Conservation (phyloP, 2,329 filamentous ascomycete species). For the Fusarium pininemorale region DNA sequence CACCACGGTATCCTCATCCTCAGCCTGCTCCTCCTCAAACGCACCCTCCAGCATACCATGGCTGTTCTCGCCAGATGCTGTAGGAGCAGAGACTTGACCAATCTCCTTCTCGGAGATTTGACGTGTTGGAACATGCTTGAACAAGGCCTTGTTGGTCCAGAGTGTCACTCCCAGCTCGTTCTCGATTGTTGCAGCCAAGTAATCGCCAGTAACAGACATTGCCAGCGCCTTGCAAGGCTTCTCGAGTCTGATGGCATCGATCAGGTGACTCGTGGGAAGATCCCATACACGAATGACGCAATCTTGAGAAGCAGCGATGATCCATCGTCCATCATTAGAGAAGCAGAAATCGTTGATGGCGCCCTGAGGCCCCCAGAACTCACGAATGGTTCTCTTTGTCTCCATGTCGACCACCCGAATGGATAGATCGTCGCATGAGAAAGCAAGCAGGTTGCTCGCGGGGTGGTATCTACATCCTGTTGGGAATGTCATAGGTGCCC, state of each 20-base stretch:
- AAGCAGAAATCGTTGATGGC: slow-evolving; percentile 85
- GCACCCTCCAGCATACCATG: slow-evolving; percentile 79
- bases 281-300: slow-evolving; percentile 90
- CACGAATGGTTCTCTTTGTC: slow-evolving; percentile 89
- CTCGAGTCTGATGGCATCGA: slow-evolving; percentile 86
- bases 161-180: slow-evolving; percentile 88
- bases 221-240: slow-evolving; percentile 84
- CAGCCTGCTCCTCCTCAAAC: slow-evolving; percentile 66
- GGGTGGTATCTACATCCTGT: slow-evolving; percentile 83
- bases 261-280: slow-evolving; percentile 91
- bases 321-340: slow-evolving; percentile 92
- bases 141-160: slow-evolving; percentile 94
- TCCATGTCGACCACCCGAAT: slow-evolving; percentile 91
- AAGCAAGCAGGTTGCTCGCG: slow-evolving; percentile 83
- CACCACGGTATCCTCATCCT: slow-evolving; percentile 63
- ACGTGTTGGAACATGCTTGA: slow-evolving; percentile 85
- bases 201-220: slow-evolving; percentile 91
- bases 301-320: slow-evolving; percentile 87
- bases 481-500: slow-evolving; percentile 78
- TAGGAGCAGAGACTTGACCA: slow-evolving; percentile 71
- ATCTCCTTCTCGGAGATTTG: slow-evolving; percentile 85
- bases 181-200: slow-evolving; percentile 87
- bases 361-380: slow-evolving; percentile 84
- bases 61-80: slow-evolving; percentile 83
- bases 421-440: slow-evolving; percentile 88